Conservation (phyloP, 1,284 basidiomycete genomes). For the Papiliotrema fonsecae region DNA sequence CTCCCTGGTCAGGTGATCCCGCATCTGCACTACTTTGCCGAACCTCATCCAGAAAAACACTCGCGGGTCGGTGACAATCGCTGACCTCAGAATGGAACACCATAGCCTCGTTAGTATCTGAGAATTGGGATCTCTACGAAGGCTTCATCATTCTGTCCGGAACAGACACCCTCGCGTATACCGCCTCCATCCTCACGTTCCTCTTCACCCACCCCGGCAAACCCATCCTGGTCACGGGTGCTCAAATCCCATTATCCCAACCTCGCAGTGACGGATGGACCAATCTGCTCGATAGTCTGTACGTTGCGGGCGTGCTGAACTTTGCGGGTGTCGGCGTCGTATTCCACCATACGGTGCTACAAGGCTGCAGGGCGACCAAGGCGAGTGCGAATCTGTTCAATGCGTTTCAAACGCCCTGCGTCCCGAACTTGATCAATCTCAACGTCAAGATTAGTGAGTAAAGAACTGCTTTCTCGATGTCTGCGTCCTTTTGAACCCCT, state of each 20-base stretch:
- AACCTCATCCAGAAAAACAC: too few relatives aligned
- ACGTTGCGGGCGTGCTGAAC: conserved; percentile 38
- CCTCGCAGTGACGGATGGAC: conserved; percentile 43
- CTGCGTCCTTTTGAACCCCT: neutral
- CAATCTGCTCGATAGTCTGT: conserved; percentile 39
- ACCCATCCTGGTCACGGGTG: conserved; percentile 43
- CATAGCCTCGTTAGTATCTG: conserved; percentile 36
- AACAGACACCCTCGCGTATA: conserved; percentile 45
- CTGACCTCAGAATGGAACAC: conserved; percentile 39
- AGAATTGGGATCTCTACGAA: conserved; percentile 41
- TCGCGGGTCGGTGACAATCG: too few relatives aligned
- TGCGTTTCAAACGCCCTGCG: conserved; percentile 40
- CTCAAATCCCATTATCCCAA: conserved; percentile 42
- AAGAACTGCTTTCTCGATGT: neutral
- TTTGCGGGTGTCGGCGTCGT: conserved; percentile 43
- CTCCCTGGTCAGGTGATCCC: too few relatives aligned
- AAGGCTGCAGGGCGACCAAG: conserved; percentile 36
- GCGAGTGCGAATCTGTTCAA: conserved; percentile 37
- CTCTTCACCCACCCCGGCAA: conserved; percentile 41
- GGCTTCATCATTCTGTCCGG: conserved; percentile 44
- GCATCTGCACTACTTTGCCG: too few relatives aligned
- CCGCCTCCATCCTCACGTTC: conserved; percentile 40
- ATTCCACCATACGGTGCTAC: conserved; percentile 38
- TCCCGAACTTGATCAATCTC: conserved; percentile 36
- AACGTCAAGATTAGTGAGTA: conserved; percentile 45